Percentiles rank a stretch among this genome's conserved stretches.
Evolutionary conservation across 2,329 filamentous ascomycete genomes (phyloP).

Genomic region (Dothideomycetidae sp.): DNA sequence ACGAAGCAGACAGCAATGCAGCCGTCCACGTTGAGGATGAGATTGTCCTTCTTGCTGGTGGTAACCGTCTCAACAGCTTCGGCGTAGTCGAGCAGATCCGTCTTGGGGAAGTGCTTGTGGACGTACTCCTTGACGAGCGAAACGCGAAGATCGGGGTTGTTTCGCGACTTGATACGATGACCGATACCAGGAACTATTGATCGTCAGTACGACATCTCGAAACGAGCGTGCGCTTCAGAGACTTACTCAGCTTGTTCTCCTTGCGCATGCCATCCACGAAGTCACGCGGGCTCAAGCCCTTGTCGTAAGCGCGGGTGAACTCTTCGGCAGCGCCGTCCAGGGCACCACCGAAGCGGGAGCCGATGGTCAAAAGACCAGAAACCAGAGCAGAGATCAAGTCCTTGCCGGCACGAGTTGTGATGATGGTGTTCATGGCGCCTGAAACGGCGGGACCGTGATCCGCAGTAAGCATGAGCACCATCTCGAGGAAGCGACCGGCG

Average conservation of each 20-base stretch:
- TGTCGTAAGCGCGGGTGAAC: conserved; percentile 96
- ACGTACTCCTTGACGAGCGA: conserved; percentile 99
- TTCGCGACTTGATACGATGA: conserved; percentile 98
- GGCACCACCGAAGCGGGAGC: conserved; percentile 95
- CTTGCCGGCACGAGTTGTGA: conserved; percentile 97
- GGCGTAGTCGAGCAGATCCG: conserved; percentile 97
- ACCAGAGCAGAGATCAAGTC: conserved; percentile 93
- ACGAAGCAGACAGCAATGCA: conserved; percentile 98
- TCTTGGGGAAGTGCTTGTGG: conserved; percentile 89
- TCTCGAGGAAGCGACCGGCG: conserved; percentile 97
- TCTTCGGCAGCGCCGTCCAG: conserved; percentile 95
- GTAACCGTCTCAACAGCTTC: conserved; percentile 96
- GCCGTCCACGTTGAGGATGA: conserved; percentile 97
- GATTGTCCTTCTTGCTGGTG: conserved; percentile 99
- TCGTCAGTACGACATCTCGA: conserved; percentile 19
- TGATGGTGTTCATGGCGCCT: conserved; percentile 99
- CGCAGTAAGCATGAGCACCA: conserved; percentile 99
- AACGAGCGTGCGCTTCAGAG: not conserved
- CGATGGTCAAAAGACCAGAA: conserved; percentile 92
- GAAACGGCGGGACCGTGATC: conserved; percentile 98
- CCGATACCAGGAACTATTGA: conserved; percentile 76
- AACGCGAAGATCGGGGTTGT: conserved; percentile 99
- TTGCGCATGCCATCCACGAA: conserved; percentile 99
- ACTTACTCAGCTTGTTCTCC: conserved; percentile 92
- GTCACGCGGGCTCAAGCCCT: conserved; percentile 93